Conservation (phyloP, 169 alveolate genomes). For the Eimeria necatrix region DNA sequence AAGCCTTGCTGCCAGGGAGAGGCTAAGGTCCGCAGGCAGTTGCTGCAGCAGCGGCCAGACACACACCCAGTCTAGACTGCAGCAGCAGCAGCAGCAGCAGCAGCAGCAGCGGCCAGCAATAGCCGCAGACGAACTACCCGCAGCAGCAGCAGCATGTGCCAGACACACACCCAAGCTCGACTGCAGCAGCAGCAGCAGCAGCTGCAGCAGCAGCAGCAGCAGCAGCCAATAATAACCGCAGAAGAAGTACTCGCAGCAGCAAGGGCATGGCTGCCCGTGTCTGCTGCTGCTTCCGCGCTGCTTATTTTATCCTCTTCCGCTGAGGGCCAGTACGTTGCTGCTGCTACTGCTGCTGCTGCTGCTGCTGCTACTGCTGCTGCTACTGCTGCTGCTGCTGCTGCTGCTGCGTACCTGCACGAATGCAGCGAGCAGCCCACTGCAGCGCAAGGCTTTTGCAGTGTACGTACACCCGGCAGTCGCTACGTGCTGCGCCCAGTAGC, state of each 20-base stretch:
- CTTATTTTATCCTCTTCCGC: background rate
- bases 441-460: constrained; percentile 1
- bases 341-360: constrained; percentile 5
- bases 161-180: background rate
- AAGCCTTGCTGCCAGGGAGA: background rate
- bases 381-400: background rate
- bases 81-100: background rate
- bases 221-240: too few relatives aligned
- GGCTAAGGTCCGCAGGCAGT: background rate
- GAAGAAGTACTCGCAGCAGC: too few relatives aligned
- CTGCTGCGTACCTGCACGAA: background rate
- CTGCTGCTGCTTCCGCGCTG: background rate
- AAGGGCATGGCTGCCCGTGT: too few relatives aligned
- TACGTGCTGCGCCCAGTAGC: background rate
- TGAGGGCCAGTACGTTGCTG: background rate
- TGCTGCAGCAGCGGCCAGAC: constrained; percentile 20
- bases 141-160: background rate
- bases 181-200: background rate
- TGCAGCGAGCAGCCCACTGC: background rate
- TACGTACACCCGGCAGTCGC: constrained; percentile 23
- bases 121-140: background rate
- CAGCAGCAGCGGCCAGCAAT: too few relatives aligned
- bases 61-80: too few relatives aligned
- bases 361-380: constrained; percentile 30
- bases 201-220: background rate